Evolutionary conservation across 2,329 filamentous ascomycete species (phyloP).

Genomic region (Phoma sp.): DNA sequence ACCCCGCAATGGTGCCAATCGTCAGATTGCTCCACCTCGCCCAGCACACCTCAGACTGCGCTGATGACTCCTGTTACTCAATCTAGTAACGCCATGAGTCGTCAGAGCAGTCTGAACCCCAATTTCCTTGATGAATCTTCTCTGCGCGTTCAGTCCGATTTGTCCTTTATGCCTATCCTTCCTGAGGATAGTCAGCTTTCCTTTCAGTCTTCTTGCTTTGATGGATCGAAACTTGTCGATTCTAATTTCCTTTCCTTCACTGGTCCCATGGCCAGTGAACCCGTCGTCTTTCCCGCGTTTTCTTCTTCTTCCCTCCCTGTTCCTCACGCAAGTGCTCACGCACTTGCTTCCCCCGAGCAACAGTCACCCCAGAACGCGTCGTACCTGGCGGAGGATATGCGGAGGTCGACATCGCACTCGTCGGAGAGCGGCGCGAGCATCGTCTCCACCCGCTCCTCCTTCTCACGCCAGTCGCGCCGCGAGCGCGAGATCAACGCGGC

Average conservation of each 20-base stretch:
- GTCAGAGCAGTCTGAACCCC: slow-evolving; percentile 52
- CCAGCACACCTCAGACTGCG: slow-evolving; percentile 46
- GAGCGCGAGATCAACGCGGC: slow-evolving; percentile 57
- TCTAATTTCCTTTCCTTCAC: slow-evolving; percentile 41
- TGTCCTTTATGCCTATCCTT: slow-evolving; percentile 45
- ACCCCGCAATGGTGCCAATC: slow-evolving; percentile 44
- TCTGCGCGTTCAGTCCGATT: slow-evolving; percentile 52
- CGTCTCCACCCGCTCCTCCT: slow-evolving; percentile 51
- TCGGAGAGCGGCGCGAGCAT: slow-evolving; percentile 50
- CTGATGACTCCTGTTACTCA: slow-evolving; percentile 48
- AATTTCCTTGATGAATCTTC: slow-evolving; percentile 46
- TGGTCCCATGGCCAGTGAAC: slow-evolving; percentile 45
- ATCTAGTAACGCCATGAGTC: slow-evolving; percentile 52
- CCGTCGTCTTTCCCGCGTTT: slow-evolving; percentile 39
- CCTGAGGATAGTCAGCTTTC: slow-evolving; percentile 44
- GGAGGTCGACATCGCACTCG: slow-evolving; percentile 53
- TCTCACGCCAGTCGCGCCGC: slow-evolving; percentile 55
- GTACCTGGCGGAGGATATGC: slow-evolving; percentile 56
- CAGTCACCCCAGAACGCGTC: slow-evolving; percentile 26
- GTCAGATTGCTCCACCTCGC: slow-evolving; percentile 42
- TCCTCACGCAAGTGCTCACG: slow-evolving; percentile 37
- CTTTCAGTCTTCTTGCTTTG: slow-evolving; percentile 38
- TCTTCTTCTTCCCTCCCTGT: slow-evolving; percentile 38
- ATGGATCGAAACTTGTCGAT: slow-evolving; percentile 45
- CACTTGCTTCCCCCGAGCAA: slow-evolving; percentile 40